Percentiles rank a stretch among this genome's conserved stretches.
Conservation (phyloP, 768 basidiomycete species). For the Leccinum obscurum region DNA sequence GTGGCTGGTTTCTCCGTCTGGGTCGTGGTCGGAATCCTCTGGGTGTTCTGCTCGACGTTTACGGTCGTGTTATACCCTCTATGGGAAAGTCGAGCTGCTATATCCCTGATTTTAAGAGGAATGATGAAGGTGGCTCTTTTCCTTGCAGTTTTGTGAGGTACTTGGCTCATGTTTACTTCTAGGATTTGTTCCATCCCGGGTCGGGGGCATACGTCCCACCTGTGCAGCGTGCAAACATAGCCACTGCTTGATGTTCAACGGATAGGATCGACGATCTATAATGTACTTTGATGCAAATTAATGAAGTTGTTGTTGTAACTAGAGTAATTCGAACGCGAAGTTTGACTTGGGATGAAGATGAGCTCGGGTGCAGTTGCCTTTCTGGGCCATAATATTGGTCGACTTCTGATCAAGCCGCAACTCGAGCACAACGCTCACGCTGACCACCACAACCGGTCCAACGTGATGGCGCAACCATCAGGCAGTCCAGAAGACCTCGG, state of each 20-base stretch:
- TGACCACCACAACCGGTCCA: slow-evolving; percentile 9
- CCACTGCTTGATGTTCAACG: slow-evolving; percentile 2
- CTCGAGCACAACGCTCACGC: neutral
- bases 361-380: slow-evolving; percentile 9
- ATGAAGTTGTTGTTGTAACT: neutral
- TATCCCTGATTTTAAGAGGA: slow-evolving; percentile 58
- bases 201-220: slow-evolving; percentile 39
- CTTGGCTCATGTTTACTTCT: neutral
- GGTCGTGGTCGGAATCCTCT: slow-evolving; percentile 80
- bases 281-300: neutral
- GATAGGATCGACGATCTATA: neutral
- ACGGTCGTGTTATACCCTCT: slow-evolving; percentile 84
- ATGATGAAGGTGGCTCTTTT: slow-evolving; percentile 54
- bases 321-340: neutral
- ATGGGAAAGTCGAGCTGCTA: slow-evolving; percentile 75
- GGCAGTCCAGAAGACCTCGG: slow-evolving; percentile 38
- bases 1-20: slow-evolving; percentile 69
- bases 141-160: neutral
- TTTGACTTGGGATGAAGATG: neutral
- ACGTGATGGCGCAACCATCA: slow-evolving; percentile 29
- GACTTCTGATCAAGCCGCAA: neutral
- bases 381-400: slow-evolving; percentile 2
- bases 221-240: neutral
- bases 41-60: slow-evolving; percentile 77
- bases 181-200: slow-evolving; percentile 45